phyloP scores from a whole-genome alignment of 768 basidiomycete species.

The Tricholoma sp. region DNA sequence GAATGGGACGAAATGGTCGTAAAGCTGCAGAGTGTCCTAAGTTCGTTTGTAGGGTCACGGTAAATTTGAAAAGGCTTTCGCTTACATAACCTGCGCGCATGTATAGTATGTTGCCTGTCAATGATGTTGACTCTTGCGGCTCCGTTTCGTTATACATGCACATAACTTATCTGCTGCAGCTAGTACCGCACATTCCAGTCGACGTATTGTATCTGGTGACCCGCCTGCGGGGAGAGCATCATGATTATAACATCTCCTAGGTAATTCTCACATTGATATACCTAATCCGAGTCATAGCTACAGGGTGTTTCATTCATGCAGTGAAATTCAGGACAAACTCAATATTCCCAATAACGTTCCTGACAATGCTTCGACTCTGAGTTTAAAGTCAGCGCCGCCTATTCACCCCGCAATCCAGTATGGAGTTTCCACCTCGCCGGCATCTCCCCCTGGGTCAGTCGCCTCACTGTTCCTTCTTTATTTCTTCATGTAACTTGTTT shows the following conservation, averaged over 20 bases:
- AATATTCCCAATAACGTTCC: slow-evolving; percentile 5
- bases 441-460: slow-evolving; percentile 23
- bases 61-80: no score
- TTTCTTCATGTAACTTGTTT: neutral
- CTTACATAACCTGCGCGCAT: no score
- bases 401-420: slow-evolving; percentile 21
- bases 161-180: no score
- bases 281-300: neutral
- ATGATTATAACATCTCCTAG: slow-evolving; percentile 21
- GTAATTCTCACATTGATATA: slow-evolving; percentile 6
- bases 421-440: slow-evolving; percentile 13
- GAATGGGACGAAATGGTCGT: slow-evolving; percentile 95
- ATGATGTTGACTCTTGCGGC: no score
- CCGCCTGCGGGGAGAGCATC: neutral
- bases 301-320: neutral
- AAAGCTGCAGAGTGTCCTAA: slow-evolving; percentile 79
- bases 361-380: slow-evolving; percentile 11
- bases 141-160: no score
- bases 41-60: slow-evolving; percentile 39
- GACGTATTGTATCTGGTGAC: neutral
- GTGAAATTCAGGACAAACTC: slow-evolving; percentile 10
- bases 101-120: no score
- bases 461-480: neutral
- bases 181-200: neutral
- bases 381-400: slow-evolving; percentile 20